phyloP scores from a whole-genome alignment of 2,329 filamentous ascomycete genomes.

The Plenodomus biglobosus region DNA sequence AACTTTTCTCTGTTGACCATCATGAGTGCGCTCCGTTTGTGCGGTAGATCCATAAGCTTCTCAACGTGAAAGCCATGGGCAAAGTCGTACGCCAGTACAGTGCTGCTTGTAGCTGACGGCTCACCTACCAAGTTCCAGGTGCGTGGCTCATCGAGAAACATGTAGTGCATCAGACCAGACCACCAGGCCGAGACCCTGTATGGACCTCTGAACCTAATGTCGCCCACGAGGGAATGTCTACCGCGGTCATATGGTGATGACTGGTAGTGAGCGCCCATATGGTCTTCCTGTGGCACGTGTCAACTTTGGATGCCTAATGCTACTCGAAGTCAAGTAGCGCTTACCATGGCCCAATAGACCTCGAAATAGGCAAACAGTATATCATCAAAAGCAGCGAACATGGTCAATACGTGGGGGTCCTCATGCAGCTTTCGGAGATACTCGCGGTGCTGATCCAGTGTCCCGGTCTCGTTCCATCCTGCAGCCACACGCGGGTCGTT shows the following conservation, averaged over 20 bases:
- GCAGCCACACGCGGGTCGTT: slow-evolving; percentile 79
- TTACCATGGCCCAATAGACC: slow-evolving; percentile 73
- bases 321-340: slow-evolving; percentile 6
- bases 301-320: slow-evolving; percentile 5
- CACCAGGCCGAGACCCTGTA: slow-evolving; percentile 62
- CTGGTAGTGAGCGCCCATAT: slow-evolving; percentile 61
- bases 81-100: slow-evolving; percentile 73
- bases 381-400: slow-evolving; percentile 72
- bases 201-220: slow-evolving; percentile 57
- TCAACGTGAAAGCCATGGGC: slow-evolving; percentile 72
- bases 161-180: slow-evolving; percentile 60
- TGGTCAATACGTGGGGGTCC: slow-evolving; percentile 70
- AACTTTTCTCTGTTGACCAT: slow-evolving; percentile 67
- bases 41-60: slow-evolving; percentile 70
- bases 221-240: slow-evolving; percentile 62
- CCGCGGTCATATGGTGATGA: slow-evolving; percentile 61
- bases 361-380: slow-evolving; percentile 76
- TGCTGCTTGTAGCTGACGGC: slow-evolving; percentile 69
- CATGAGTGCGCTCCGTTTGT: slow-evolving; percentile 70
- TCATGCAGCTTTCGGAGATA: slow-evolving; percentile 69
- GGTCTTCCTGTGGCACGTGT: slow-evolving; percentile 54
- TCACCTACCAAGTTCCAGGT: slow-evolving; percentile 64
- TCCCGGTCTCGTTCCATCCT: slow-evolving; percentile 79
- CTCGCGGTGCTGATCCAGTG: slow-evolving; percentile 70
- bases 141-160: slow-evolving; percentile 61